Evolutionary conservation across 768 basidiomycete genomes (phyloP).

Genomic region (Lentinula sp.): DNA sequence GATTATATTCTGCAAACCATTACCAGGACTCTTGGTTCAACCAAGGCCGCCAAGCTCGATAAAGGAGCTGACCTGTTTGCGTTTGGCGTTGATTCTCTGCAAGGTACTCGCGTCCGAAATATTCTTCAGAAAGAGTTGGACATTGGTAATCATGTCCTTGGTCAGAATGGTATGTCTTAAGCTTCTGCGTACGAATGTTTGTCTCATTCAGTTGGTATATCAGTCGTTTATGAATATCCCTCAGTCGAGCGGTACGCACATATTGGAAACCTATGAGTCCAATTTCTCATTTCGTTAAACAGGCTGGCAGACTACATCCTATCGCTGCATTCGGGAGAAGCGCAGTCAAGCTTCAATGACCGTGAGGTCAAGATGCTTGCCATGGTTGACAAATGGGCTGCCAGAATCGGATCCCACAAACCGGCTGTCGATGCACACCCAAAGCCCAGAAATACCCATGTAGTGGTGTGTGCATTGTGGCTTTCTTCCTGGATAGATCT

Average conservation of each 20-base stretch:
- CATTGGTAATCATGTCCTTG: constrained; percentile 21
- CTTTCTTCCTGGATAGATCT: background rate
- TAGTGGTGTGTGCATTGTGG: constrained; percentile 8
- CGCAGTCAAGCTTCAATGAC: constrained; percentile 10
- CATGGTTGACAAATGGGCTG: constrained; percentile 37
- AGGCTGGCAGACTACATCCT: constrained; percentile 37
- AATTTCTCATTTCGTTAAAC: background rate
- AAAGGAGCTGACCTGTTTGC: constrained; percentile 34
- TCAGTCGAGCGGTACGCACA: constrained; percentile 28
- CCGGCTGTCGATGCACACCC: constrained; percentile 3
- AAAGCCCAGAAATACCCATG: constrained; percentile 10
- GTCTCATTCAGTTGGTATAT: constrained; percentile 11
- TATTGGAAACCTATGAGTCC: background rate
- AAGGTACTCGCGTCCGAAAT: constrained; percentile 47
- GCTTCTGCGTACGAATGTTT: background rate
- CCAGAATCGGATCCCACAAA: constrained; percentile 8
- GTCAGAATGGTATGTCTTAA: constrained; percentile 23
- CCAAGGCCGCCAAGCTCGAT: constrained; percentile 20
- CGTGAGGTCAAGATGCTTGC: constrained; percentile 33
- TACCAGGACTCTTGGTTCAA: constrained; percentile 25
- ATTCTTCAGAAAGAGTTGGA: constrained; percentile 33
- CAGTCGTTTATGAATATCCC: constrained; percentile 47
- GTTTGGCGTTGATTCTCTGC: constrained; percentile 49
- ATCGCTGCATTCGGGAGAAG: constrained; percentile 18
- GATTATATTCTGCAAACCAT: constrained; percentile 28